Evolutionary conservation across 495 filamentous ascomycete species (phyloP), one percentile per base, ranked within the genome.

Genomic region (Penicillium odoratum): DNA sequence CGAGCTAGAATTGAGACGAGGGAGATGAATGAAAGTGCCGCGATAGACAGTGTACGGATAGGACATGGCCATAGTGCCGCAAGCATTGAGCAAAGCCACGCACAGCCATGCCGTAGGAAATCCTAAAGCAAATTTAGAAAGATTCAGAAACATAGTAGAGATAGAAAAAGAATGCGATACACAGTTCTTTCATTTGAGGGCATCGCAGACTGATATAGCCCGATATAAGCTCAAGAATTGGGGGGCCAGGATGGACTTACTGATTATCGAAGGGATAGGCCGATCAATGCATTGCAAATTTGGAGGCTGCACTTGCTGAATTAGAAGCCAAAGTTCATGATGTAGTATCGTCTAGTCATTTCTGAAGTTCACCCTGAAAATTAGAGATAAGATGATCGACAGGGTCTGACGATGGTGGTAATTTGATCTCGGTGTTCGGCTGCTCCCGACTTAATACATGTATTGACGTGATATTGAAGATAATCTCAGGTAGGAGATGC

Each of bases 21-120:
- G 74, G 4, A 76, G 68, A 26, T 78, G 67, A 42, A 82, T 70
- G 56, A 81, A 81, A 9, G 76, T 81, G 38, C 80, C 79, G 7
- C 67, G 64, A 62, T 76, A 82, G 43, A 82, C 38, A 5, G 65
- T 75, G 43, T 71, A 71, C 7, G 60, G 51, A 36, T 51, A 55
- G 9, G 52, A 29, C 4, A 40, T 38, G n/a, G 67, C 56, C 51
- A 61, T 61, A 47, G 21, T 58, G 33, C 55, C 51, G 43, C 55
- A 59, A 33, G 50, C 55, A 52, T 56, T 56, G 1, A 61, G 25
- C 26, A 49, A 18, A 49, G 58, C 54, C 10, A 57, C 30, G 13
- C 25, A 55, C 42, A 63, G 29, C 4, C 48, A 16, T 11, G 52
- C 51, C 8, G 53, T 46, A 4, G 51, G 36, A 1, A 54, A 11